Base-by-base conservation (phyloP, 2,329 filamentous ascomycete genomes). In the Moelleriella libera region DNA sequence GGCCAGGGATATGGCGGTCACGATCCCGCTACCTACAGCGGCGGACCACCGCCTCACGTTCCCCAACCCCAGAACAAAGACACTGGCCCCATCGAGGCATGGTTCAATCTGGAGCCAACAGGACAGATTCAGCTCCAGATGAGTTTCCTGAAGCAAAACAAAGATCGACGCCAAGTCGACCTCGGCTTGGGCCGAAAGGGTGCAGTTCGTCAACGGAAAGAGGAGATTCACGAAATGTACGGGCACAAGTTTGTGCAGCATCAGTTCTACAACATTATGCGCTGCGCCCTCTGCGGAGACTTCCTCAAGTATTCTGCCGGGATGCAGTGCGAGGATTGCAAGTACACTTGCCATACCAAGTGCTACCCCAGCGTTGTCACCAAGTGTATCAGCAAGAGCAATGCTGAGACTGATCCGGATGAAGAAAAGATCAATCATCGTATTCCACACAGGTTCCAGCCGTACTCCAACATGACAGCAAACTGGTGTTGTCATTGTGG, bases 221-320 rank as follows among this genome's bases (percentile, higher is more conserved):
- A 98, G 66, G 89, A 97, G 60, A 83, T 98, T 5, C 87, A 96
- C 68, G 92, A 98, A 69, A 95, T 96, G 74, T 96, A 95, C 63
- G 92, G 92, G 45, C 92, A 98, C 81, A 98, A 97, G 69, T 98
- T 98, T 61, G 83, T 97, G 48, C 86, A 92, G 60, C 89, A 96
- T 64, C 92, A 96, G 65, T 98, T 98, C 67, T 98, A 97, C 81
- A 98, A 97, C 75, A 96, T 98, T 61, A 98, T 98, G 92, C 90
- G 92, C 52, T 98, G 92, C 67, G 92, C 92, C 11, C 80, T 97
- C 37, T 98, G 92, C 63, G 92, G 89, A 50, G 92, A 98, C 56
- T 97, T 98, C 61, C 83, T 98, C 68, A 98, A 97, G 63, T 97
- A 97, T 63, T 94, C 90, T 45, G 87, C 92, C 28, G 92, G 92